Base-by-base conservation (phyloP, 2,329 filamentous ascomycete species). In the Golovinomyces cichoracearum region DNA sequence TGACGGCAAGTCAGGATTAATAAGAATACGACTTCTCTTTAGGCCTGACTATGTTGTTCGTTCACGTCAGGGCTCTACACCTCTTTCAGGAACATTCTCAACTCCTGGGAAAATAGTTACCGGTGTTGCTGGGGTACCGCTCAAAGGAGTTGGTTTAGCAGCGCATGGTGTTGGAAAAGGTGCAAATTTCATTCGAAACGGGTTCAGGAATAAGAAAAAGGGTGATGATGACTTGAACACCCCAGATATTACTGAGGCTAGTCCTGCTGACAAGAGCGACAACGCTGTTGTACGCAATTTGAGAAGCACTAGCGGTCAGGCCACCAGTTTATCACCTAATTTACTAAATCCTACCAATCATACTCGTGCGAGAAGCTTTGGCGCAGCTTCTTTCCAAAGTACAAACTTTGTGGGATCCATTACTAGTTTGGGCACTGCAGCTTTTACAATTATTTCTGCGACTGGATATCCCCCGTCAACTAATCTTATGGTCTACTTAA, bases 1-100 rank as follows among this genome's bases (percentile, higher is more conserved):
- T 1, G 83, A 94, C 58, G 90, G 90, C 26, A 92, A 93, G 64
- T 93, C 83, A 3, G 90, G 90, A 26, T 74, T 73, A 2, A 69
- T 98, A 46, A 75, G 83, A 45, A 63, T 98, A 52, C 81, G 83
- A 55, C 72, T 98, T 61, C 68, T 95, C 22, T 98, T 98, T 75
- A 84, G 84, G 52, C 84, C 90, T 12, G 78, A 84, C 60, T 98
- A 95, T 59, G 80, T 98, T 51, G 81, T 80, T 13, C 78, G 90
- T 49, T 74, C 81, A 12, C 74, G 85, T 45, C 83, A 94, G 63
- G 90, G 90, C 47, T 90, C 85, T 0, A 85, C 85, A 0, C 94
- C 88, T 1, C 93, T 98, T 66, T 79, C 80, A 0, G 86, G 86
- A 27, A 93, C 85, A 0, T 94, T 95, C 61, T 80, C 78, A 4